Base-by-base conservation (phyloP, 371 early-diverging fungal species). In the Sporodiniella umbellata region DNA sequence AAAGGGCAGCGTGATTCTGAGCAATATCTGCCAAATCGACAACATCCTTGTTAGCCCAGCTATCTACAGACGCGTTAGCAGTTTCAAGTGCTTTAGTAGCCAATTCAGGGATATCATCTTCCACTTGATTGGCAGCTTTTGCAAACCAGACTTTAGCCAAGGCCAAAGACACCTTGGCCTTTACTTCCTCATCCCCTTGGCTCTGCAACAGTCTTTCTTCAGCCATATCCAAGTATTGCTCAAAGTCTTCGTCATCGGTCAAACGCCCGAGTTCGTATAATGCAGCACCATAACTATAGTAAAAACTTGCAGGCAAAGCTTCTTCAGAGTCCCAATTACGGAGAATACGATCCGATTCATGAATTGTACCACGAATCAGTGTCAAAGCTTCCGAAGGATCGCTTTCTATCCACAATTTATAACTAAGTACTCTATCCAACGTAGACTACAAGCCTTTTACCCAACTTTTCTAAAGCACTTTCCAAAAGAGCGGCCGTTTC, bases 331-430 rank as follows among this genome's bases (percentile, higher is more conserved):
- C 56, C 62, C 76, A 74, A 58, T 83, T 83, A 8, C 83, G 80
- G 15, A 80, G 48, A 56, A 83, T 83, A 37, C 83, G 66, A 45
- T 83, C 83, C 11, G 79, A 80, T 48, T 83, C 83, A 48, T 83
- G 80, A 49, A 83, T 72, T 0, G 81, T 78, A 14, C 83, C 83
- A 22, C 83, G 79, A 38, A 83, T 46, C 7, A 77, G 51, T 33
- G 72, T 50, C 19, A 71, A 56, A 24, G 74, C 72, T 33, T 47
- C 67, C 12, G 45, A 33, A 21, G 66, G 60, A 40, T 65, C 59
- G 2, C 35, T 46, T 15, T 66, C 72, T 68, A 42, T 21, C 5
- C n/a, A 1, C 14, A 11, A 11, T 35, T n/a, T n/a, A n/a, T n/a
- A n/a, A n/a, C n/a, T n/a, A n/a, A n/a, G n/a, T n/a, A n/a, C n/a